Evolutionary conservation across 257 asterid genomes (phyloP).

Genomic region (Ballota nigra): DNA sequence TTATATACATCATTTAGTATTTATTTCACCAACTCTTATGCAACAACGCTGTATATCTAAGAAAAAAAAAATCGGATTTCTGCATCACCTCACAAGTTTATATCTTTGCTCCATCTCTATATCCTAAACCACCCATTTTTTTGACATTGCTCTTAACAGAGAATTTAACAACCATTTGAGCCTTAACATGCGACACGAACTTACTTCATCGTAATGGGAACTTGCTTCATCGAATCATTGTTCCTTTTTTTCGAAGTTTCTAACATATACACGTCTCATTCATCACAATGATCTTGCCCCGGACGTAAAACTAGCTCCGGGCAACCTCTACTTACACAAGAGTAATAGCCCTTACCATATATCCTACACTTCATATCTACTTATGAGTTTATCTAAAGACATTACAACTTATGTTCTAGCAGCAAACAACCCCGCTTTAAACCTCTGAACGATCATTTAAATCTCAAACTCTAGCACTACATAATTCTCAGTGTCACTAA

Average conservation of each 20-base stretch:
- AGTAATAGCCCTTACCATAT: background rate
- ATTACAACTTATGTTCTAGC: background rate
- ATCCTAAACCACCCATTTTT: background rate
- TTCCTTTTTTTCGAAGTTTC: background rate
- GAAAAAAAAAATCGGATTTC: background rate
- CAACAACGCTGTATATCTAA: background rate
- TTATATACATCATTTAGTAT: background rate
- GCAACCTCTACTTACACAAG: background rate
- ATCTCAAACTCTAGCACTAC: background rate
- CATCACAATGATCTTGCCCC: constrained; percentile 7
- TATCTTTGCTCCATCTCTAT: background rate
- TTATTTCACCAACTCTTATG: background rate
- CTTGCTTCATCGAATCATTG: background rate
- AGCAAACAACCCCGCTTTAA: background rate
- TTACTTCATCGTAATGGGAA: background rate
- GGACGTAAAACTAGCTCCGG: constrained; percentile 3
- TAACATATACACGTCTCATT: background rate
- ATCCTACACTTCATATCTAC: background rate
- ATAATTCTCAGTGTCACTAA: background rate
- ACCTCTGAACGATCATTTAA: background rate
- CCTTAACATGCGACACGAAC: background rate
- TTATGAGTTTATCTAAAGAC: background rate
- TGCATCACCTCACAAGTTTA: background rate
- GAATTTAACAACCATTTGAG: background rate
- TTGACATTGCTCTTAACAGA: background rate